Percentiles rank a stretch among this genome's conserved stretches.
These are phyloP conservation scores for Castanospermum australe DNA, from an alignment of 306 rosid genomes.

Conservation along the genomic window DNA sequence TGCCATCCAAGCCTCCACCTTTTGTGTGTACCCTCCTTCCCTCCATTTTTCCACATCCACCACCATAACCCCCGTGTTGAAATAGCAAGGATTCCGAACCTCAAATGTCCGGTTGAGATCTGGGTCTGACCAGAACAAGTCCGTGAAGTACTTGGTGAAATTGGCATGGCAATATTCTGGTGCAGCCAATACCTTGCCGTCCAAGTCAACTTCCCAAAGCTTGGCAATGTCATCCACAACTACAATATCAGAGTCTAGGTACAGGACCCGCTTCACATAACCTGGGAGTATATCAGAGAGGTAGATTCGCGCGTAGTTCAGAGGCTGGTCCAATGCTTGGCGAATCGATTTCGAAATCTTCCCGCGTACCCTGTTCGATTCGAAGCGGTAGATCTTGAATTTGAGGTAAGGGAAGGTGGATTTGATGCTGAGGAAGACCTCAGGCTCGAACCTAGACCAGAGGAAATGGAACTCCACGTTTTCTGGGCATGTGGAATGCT, in stretches of 20 bases:
- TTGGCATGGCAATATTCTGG: conserved; percentile 86
- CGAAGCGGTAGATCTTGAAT: conserved; percentile 64
- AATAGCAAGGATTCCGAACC: conserved; percentile 69
- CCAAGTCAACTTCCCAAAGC: conserved; percentile 77
- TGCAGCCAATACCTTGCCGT: conserved; percentile 75
- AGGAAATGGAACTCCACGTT: conserved; percentile 73
- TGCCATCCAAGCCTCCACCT: conserved; percentile 77
- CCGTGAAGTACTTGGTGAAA: conserved; percentile 66
- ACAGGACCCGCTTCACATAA: conserved; percentile 64
- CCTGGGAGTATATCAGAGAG: conserved; percentile 63
- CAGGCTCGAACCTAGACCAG: conserved; percentile 63
- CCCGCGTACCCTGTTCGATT: conserved; percentile 61
- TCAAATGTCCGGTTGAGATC: conserved; percentile 38
- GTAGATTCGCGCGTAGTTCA: conserved; percentile 81
- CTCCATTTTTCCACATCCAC: conserved; percentile 77
- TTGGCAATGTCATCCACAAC: conserved; percentile 74
- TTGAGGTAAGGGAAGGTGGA: conserved; percentile 80
- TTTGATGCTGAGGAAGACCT: conserved; percentile 61
- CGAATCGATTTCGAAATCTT: conserved; percentile 80
- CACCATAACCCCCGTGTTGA: conserved; percentile 91
- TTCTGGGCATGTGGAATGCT: conserved; percentile 78
- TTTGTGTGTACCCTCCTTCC: conserved; percentile 50
- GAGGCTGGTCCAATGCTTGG: conserved; percentile 80
- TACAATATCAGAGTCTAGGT: conserved; percentile 78
- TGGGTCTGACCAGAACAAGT: conserved; percentile 57